phyloP scores from a whole-genome alignment of 1,284 basidiomycete genomes.

The Erythrobasidium hasegawianum region DNA sequence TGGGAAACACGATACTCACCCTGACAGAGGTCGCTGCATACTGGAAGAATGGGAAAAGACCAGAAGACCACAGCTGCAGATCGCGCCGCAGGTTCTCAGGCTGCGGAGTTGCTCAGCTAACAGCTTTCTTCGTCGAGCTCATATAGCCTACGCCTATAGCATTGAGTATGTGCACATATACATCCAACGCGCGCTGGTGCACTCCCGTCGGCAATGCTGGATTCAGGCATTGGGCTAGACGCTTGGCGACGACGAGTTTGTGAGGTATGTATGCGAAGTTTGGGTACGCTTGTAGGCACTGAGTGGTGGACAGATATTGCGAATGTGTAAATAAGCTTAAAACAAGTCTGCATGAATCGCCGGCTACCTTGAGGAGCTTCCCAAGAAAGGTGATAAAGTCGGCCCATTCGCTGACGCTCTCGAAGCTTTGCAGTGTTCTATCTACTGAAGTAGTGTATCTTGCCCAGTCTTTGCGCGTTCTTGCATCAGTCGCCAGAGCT shows the following conservation, averaged over 20 bases:
- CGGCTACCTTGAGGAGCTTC: conserved; percentile 77
- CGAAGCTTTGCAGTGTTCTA: conserved; percentile 85
- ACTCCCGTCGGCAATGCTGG: conserved; percentile 95
- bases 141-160: conserved; percentile 71
- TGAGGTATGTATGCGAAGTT: conserved; percentile 93
- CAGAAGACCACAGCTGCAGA: conserved; percentile 89
- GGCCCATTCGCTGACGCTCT: conserved; percentile 97
- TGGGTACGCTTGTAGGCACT: conserved; percentile 88
- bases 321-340: conserved; percentile 2
- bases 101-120: conserved; percentile 52
- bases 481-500: conserved; percentile 31
- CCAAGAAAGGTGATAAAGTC: conserved; percentile 98
- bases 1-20: background rate
- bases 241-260: conserved; percentile 90
- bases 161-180: conserved; percentile 85
- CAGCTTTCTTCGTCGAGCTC: background rate
- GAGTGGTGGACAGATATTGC: conserved; percentile 12
- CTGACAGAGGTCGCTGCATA: conserved; percentile 87
- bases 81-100: conserved; percentile 82
- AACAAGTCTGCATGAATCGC: background rate
- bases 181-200: conserved; percentile 91
- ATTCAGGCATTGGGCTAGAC: conserved; percentile 92
- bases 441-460: conserved; percentile 90
- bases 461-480: conserved; percentile 59
- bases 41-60: conserved; percentile 96